A percentile compares a stretch with the other conserved stretches of the same genome.
These are phyloP conservation scores for Lotus japonicus DNA, from an alignment of 306 rosid genomes.

Conservation along the genomic window DNA sequence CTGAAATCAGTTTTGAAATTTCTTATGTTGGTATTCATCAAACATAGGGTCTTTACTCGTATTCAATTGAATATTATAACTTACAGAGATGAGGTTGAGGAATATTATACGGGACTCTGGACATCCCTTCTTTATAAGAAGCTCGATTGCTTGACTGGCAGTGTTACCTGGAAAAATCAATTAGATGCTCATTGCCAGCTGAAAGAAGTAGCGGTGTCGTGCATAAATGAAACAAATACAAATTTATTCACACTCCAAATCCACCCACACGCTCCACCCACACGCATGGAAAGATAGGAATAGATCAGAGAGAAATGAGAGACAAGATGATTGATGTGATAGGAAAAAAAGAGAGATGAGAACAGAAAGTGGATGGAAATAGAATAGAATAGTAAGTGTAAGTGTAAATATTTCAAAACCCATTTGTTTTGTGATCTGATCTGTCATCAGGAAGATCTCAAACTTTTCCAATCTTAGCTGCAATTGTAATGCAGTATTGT, in stretches of 20 bases:
- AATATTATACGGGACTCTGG: slow-evolving; percentile 83
- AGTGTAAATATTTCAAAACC: too few relatives aligned
- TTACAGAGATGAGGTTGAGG: slow-evolving; percentile 80
- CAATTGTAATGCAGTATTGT: too few relatives aligned
- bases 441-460: not conserved
- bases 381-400: too few relatives aligned
- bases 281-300: too few relatives aligned
- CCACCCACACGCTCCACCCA: too few relatives aligned
- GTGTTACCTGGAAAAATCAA: slow-evolving; percentile 54
- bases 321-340: too few relatives aligned
- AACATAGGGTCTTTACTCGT: not conserved
- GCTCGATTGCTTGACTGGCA: slow-evolving; percentile 88
- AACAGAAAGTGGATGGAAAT: too few relatives aligned
- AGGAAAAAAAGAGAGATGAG: too few relatives aligned
- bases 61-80: slow-evolving; percentile 26
- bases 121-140: slow-evolving; percentile 78
- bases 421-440: not conserved
- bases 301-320: too few relatives aligned
- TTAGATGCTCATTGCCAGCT: not conserved
- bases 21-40: not conserved
- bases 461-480: not conserved
- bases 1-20: slow-evolving; percentile 30
- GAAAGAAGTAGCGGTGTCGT: not conserved
- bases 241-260: too few relatives aligned
- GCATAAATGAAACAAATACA: not conserved